These are phyloP conservation scores for Fraxinus velutina DNA, from an alignment of 305 asterid species.

Conservation along the genomic window DNA sequence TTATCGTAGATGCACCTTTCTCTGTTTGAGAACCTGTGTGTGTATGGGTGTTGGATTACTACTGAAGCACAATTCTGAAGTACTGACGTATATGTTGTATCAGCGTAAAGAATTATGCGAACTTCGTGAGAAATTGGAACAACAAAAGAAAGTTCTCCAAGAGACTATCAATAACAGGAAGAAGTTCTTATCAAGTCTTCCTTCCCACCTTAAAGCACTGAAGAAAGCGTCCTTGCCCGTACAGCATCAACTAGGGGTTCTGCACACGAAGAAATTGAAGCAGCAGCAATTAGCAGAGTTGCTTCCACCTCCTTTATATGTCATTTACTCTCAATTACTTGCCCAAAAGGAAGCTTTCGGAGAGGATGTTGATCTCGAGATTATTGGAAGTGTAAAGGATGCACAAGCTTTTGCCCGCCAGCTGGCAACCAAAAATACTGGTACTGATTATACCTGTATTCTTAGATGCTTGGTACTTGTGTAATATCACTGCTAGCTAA, in stretches of 20 bases:
- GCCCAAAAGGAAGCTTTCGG: conserved; percentile 97
- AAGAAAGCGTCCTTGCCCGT: conserved; percentile 95
- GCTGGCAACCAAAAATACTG: conserved; percentile 74
- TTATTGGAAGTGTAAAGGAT: conserved; percentile 82
- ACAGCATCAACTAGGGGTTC: conserved; percentile 78
- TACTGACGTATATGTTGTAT: conserved; percentile 26
- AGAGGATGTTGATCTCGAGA: conserved; percentile 82
- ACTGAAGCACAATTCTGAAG: conserved; percentile 12
- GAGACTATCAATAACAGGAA: conserved; percentile 83
- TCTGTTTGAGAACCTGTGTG: not conserved
- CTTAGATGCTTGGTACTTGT: not conserved
- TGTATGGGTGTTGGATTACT: conserved; percentile 15
- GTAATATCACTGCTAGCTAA: not conserved
- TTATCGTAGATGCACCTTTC: not conserved
- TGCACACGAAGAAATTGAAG: conserved; percentile 76
- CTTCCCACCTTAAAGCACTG: conserved; percentile 93
- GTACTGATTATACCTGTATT: conserved; percentile 26
- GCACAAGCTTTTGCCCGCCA: conserved; percentile 86
- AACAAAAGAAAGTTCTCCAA: conserved; percentile 74
- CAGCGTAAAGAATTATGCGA: conserved; percentile 92
- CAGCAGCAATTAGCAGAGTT: conserved; percentile 91
- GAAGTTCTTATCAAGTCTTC: conserved; percentile 89
- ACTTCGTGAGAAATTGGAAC: conserved; percentile 75
- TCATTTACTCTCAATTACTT: conserved; percentile 76
- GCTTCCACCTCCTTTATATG: conserved; percentile 93